A percentile compares a stretch with the other conserved stretches of the same genome.
These are phyloP conservation scores for Scedosporium minutisporum DNA, from an alignment of 2,329 filamentous ascomycete species.

Conservation along the genomic window DNA sequence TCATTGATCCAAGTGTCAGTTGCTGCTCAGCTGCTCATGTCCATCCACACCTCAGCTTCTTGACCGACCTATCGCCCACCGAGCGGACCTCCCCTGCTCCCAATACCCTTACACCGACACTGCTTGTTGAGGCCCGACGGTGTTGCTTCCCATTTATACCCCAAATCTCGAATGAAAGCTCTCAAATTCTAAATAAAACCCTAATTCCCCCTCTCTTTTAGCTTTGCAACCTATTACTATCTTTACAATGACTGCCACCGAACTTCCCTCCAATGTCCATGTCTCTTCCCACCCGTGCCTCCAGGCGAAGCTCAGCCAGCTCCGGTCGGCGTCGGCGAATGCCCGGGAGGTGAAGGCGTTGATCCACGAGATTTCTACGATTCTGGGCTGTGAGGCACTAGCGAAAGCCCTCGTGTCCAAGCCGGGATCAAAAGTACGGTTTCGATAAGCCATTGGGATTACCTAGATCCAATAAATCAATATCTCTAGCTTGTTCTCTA, in stretches of 20 bases:
- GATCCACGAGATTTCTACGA: constrained; percentile 76
- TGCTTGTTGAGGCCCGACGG: not conserved
- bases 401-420: constrained; percentile 48
- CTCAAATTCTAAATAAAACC: not conserved
- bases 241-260: not conserved
- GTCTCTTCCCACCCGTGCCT: constrained; percentile 81
- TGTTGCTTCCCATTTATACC: not conserved
- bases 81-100: not conserved
- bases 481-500: too few species aligned
- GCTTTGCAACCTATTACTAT: not conserved
- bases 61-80: too few species aligned
- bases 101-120: not conserved
- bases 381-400: constrained; percentile 76
- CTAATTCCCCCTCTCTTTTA: not conserved
- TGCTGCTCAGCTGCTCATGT: too few species aligned
- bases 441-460: not conserved
- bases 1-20: too few species aligned
- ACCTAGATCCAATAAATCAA: too few species aligned
- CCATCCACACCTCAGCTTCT: not conserved
- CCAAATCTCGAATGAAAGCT: not conserved
- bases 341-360: constrained; percentile 70
- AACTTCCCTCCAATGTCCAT: constrained; percentile 55
- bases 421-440: constrained; percentile 52
- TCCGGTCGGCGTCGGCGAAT: constrained; percentile 62
- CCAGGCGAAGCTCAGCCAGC: constrained; percentile 77